Conservation (phyloP, 2,329 filamentous ascomycete species). For the Bipolaris victoriae region DNA sequence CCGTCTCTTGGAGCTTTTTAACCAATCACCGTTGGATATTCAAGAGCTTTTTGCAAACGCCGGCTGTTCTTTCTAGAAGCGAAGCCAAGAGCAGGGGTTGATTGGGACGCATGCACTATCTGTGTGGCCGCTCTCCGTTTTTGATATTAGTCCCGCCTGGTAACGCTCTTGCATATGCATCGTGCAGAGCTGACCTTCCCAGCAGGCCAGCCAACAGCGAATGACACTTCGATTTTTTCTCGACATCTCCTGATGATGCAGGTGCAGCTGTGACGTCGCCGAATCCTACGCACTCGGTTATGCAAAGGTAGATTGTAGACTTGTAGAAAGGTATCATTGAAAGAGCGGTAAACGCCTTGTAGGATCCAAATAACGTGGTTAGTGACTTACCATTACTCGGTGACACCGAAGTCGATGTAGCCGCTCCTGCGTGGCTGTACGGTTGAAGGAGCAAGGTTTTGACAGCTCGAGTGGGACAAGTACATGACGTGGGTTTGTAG, state of each 20-base stretch:
- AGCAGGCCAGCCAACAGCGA: background rate
- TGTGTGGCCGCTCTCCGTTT: background rate
- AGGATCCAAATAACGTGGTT: background rate
- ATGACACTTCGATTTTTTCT: background rate
- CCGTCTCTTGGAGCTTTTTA: slow-evolving; percentile 19
- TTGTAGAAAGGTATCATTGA: background rate
- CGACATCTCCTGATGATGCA: slow-evolving; percentile 3
- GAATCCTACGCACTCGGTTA: background rate
- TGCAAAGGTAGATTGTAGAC: background rate
- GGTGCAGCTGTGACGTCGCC: background rate
- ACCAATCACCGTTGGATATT: background rate
- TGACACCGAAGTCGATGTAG: background rate
- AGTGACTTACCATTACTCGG: background rate
- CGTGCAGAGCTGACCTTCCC: slow-evolving; percentile 4
- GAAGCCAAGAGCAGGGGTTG: background rate
- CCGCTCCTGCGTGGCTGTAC: background rate
- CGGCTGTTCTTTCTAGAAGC: background rate
- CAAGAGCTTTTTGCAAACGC: background rate
- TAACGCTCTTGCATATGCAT: slow-evolving; percentile 1
- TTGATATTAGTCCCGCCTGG: background rate
- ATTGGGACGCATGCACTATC: background rate
- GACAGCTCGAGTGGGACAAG: background rate
- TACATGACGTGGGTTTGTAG: background rate
- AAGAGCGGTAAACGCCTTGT: slow-evolving; percentile 10
- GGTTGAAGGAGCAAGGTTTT: background rate